These are phyloP conservation scores for Cladophialophora yegresii DNA, from an alignment of 2,329 filamentous ascomycete species.

Conservation along the genomic window DNA sequence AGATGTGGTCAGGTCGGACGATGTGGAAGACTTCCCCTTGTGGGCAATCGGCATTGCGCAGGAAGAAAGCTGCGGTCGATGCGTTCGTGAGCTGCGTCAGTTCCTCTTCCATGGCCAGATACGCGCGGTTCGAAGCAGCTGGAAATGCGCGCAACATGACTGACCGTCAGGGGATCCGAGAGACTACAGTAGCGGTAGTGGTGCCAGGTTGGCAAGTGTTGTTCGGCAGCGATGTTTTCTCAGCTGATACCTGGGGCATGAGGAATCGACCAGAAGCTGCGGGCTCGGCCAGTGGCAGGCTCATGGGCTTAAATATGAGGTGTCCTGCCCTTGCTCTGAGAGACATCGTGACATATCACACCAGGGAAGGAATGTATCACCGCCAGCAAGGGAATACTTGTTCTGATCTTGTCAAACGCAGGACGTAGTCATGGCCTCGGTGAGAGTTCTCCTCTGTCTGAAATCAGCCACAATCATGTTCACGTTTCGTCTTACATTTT, in stretches of 20 bases:
- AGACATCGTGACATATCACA: neutral
- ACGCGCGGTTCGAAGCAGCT: neutral
- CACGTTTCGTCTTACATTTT: neutral
- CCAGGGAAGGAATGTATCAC: neutral
- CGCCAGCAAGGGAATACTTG: neutral
- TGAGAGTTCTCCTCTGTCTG: neutral
- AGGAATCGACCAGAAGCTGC: neutral
- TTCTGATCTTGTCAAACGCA: neutral
- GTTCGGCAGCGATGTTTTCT: neutral
- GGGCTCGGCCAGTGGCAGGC: neutral
- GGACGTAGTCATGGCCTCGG: neutral
- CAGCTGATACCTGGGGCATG: neutral
- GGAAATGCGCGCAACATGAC: neutral
- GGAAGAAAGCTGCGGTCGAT: constrained; percentile 19
- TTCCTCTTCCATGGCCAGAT: neutral
- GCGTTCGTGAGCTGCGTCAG: neutral
- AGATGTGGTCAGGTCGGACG: constrained; percentile 17
- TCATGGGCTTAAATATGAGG: neutral
- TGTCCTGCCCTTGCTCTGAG: neutral
- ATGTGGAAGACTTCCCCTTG: constrained; percentile 17
- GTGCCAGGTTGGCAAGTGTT: neutral
- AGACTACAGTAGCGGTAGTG: neutral
- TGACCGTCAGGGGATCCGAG: neutral
- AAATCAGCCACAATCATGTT: neutral
- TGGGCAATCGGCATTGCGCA: constrained; percentile 15